These are phyloP conservation scores for Neocallimastix lanati DNA, from an alignment of 192 early-diverging fungal genomes.

Conservation along the genomic window DNA sequence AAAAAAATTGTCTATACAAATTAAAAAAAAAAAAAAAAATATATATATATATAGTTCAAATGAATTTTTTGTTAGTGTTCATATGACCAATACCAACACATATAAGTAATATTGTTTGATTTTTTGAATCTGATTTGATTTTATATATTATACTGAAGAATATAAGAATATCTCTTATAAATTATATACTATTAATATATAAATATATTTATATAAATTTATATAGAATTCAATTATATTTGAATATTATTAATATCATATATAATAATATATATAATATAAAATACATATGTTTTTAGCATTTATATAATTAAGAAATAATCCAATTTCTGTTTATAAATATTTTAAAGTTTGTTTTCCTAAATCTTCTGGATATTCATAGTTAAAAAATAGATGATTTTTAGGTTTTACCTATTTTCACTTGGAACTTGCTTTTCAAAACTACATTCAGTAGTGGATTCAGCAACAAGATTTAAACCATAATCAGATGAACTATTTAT, in stretches of 20 bases:
- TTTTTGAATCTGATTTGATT: slow-evolving; percentile 56
- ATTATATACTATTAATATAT: slow-evolving; percentile 73
- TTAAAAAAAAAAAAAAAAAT: no score
- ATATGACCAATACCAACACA: slow-evolving; percentile 76
- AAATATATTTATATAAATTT: no score
- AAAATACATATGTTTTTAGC: no score
- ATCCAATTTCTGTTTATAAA: slow-evolving; percentile 70
- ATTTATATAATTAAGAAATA: no score
- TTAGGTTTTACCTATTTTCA: slow-evolving; percentile 6
- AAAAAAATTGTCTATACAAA: no score
- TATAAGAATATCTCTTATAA: slow-evolving; percentile 67
- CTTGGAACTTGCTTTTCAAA: slow-evolving; percentile 16
- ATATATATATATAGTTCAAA: slow-evolving; percentile 18
- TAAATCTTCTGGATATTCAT: slow-evolving; percentile 78
- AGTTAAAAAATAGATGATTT: slow-evolving; percentile 15
- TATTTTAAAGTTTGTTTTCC: slow-evolving; percentile 55
- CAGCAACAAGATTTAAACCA: slow-evolving; percentile 76
- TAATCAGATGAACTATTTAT: slow-evolving; percentile 86
- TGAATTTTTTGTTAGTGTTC: slow-evolving; percentile 79
- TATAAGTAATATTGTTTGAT: slow-evolving; percentile 54
- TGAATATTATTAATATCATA: no score
- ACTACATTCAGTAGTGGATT: slow-evolving; percentile 76
- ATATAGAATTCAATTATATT: no score
- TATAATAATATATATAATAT: no score
- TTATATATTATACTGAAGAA: slow-evolving; percentile 89